Evolutionary conservation across 2,329 filamentous ascomycete genomes (phyloP).

Genomic region (Trichoderma endophyticum): DNA sequence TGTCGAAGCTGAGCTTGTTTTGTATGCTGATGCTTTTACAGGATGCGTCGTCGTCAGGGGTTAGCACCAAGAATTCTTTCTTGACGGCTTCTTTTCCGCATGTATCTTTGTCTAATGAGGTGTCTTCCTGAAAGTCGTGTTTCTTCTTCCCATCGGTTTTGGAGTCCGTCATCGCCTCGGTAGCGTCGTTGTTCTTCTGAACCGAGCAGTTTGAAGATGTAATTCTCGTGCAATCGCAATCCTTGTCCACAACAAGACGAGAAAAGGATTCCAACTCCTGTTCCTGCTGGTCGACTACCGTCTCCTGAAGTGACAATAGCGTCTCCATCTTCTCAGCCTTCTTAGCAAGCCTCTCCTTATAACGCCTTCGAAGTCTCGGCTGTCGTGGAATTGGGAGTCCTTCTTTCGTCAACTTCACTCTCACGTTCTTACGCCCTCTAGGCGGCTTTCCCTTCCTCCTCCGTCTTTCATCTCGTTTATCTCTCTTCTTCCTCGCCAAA

Average conservation of each 20-base stretch:
- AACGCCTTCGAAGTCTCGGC: background rate
- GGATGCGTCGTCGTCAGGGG: background rate
- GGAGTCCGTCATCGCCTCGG: background rate
- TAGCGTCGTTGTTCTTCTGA: background rate
- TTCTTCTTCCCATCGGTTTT: background rate
- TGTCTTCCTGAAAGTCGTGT: background rate
- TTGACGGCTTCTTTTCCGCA: background rate
- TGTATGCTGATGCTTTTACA: background rate
- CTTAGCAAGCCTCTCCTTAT: background rate
- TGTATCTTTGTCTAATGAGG: background rate
- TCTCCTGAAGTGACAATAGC: background rate
- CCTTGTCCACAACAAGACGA: background rate
- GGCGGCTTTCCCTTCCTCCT: background rate
- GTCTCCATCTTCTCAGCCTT: background rate
- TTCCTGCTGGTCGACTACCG: background rate
- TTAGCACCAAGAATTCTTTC: background rate
- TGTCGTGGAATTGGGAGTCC: constrained; percentile 12
- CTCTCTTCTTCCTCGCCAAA: background rate
- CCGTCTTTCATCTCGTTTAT: background rate
- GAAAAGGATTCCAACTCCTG: no score
- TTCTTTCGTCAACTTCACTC: background rate
- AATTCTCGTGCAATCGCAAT: background rate
- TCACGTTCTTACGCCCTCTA: background rate
- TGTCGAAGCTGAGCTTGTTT: background rate
- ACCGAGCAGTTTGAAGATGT: background rate